Evolutionary conservation across 2,329 filamentous ascomycete genomes (phyloP).

Genomic region (Aspergillus uvarum): DNA sequence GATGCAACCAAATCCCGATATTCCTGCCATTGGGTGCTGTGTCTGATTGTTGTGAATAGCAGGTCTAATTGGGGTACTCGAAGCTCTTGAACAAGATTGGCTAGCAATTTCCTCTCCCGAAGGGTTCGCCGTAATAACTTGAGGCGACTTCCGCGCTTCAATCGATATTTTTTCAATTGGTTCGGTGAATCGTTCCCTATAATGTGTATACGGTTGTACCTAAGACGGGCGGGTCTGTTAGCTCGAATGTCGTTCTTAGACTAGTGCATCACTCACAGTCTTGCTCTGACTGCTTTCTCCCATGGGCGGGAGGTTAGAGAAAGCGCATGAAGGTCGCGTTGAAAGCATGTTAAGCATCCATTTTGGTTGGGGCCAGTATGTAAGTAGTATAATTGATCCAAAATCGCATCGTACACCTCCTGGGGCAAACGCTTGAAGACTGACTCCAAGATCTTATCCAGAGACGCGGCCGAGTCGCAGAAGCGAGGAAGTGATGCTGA

Average conservation of each 20-base stretch:
- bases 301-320: constrained; percentile 57
- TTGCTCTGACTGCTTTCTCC: constrained; percentile 52
- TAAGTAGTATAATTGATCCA: constrained; percentile 50
- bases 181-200: constrained; percentile 48
- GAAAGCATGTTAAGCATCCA: constrained; percentile 55
- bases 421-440: constrained; percentile 50
- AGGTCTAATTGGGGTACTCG: constrained; percentile 53
- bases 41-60: constrained; percentile 40
- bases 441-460: constrained; percentile 34
- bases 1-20: constrained; percentile 55
- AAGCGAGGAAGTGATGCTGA: constrained; percentile 36
- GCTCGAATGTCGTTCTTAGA: constrained; percentile 6
- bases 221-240: constrained; percentile 24
- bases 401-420: constrained; percentile 56
- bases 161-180: constrained; percentile 49
- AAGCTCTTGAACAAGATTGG: constrained; percentile 54
- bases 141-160: constrained; percentile 52
- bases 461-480: constrained; percentile 41
- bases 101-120: constrained; percentile 51
- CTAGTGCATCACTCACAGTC: constrained; percentile 46
- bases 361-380: constrained; percentile 42
- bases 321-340: constrained; percentile 55
- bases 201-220: constrained; percentile 52
- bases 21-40: constrained; percentile 46
- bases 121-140: constrained; percentile 57